Evolutionary conservation across 441 rosid genomes (phyloP).

Genomic region (Pelargonium cotyledonis): DNA sequence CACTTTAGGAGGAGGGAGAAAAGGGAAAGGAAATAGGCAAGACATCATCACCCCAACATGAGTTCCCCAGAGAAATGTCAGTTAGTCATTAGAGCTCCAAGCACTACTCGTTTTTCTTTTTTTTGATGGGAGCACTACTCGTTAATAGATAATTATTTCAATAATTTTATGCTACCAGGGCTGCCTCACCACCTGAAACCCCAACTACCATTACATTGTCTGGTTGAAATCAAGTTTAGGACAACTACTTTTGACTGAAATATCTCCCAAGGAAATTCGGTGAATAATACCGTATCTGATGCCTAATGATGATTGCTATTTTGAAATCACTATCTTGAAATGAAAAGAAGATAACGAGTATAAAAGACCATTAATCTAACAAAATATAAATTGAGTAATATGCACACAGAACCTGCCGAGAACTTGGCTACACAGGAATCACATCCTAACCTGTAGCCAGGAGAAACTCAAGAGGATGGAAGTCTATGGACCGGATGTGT

Average conservation of each 20-base stretch:
- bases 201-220: not conserved
- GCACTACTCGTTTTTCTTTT: not conserved
- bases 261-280: not conserved
- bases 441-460: conserved; percentile 71
- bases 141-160: not conserved
- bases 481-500: conserved; percentile 70
- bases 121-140: not conserved
- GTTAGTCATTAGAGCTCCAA: not conserved
- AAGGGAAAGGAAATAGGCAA: conserved; percentile 1
- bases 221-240: not conserved
- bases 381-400: not conserved
- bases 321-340: not conserved
- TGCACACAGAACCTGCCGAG: not conserved
- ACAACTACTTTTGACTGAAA: not conserved
- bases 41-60: not conserved
- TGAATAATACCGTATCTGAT: no score
- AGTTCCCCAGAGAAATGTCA: not conserved
- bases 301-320: not conserved
- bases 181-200: not conserved
- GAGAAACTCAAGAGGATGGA: conserved; percentile 96
- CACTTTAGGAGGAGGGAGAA: not conserved
- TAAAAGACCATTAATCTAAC: not conserved
- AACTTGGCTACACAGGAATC: conserved; percentile 11
- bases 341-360: not conserved
- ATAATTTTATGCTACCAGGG: not conserved